Percentiles rank a stretch among this genome's conserved stretches.
Conservation (phyloP, 2,329 filamentous ascomycete genomes). For the Aschersonia sp. region DNA sequence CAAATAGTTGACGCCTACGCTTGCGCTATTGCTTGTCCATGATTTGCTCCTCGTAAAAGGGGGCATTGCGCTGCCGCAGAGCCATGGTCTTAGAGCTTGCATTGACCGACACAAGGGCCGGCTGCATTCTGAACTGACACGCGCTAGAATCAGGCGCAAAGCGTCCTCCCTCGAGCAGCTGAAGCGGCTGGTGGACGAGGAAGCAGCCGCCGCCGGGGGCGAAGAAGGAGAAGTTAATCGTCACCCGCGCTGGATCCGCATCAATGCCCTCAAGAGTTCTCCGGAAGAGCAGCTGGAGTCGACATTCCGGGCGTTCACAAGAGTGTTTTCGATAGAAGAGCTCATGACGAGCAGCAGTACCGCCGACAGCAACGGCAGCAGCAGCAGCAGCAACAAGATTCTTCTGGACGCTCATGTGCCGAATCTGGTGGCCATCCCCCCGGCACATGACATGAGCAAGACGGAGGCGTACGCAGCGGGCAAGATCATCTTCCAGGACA, state of each 20-base stretch:
- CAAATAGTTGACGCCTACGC: slow-evolving; percentile 57
- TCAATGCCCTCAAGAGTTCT: slow-evolving; percentile 65
- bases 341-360: slow-evolving; percentile 27
- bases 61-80: slow-evolving; percentile 67
- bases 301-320: slow-evolving; percentile 53
- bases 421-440: slow-evolving; percentile 66
- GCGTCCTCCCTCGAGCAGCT: slow-evolving; percentile 55
- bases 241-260: slow-evolving; percentile 82
- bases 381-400: slow-evolving; percentile 30
- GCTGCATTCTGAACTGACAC: slow-evolving; percentile 68
- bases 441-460: slow-evolving; percentile 56
- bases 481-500: slow-evolving; percentile 82
- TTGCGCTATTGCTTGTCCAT: slow-evolving; percentile 73
- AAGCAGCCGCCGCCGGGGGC: slow-evolving; percentile 21
- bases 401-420: slow-evolving; percentile 72
- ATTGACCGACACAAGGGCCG: slow-evolving; percentile 72
- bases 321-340: slow-evolving; percentile 39
- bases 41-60: slow-evolving; percentile 71
- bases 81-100: slow-evolving; percentile 61
- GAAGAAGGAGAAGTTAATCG: slow-evolving; percentile 24
- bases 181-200: slow-evolving; percentile 37
- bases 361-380: slow-evolving; percentile 21
- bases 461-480: slow-evolving; percentile 61
- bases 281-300: slow-evolving; percentile 57
- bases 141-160: slow-evolving; percentile 58